Evolutionary conservation across 495 filamentous ascomycete genomes (phyloP), one percentile per base, ranked within the genome.

Genomic region (Aspergillus hancockii): DNA sequence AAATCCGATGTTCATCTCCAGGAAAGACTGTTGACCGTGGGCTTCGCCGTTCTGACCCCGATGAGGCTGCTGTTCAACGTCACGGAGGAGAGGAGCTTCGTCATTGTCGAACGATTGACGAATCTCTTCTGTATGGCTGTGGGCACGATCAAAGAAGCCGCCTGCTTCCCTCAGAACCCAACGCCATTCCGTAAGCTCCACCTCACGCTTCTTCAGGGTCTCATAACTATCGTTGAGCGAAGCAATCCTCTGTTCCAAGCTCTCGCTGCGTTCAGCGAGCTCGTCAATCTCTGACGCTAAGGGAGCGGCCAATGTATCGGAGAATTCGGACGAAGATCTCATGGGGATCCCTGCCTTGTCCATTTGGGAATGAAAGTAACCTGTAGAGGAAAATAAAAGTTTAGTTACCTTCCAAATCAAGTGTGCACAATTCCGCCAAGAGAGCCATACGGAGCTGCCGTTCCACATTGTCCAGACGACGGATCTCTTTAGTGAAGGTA

Each of bases 1-100:
- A 64, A 99, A 98, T n/a, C 95, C 95, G 65, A 99, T 98, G 71
- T 96, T 96, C 91, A 96, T 95, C 49, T 91, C 90, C 8, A 90
- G 91, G 70, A 97, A 93, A 45, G 91, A 92, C 65, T 90, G 89
- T 68, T 92, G 83, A 28, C 76, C 90, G 50, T 85, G 84, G 57
- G 84, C 79, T 62, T 93, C 88, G 41, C 87, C 85, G 66, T 91
- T 90, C 59, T 83, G 77, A 54, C 83, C 81, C 19, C 72, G 72
- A 16, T 70, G 64, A 25, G 59, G 67, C 70, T 91, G 83, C 65
- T 94, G 90, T 72, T 97, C 93, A 58, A 97, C 87, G 69, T 95
- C 89, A 71, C 87, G 85, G 62, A 96, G 83, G 53, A 95, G 78
- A 32, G 89, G 89, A 60, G 89, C 88, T 67, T 89, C 87, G 63